phyloP scores from a whole-genome alignment of 23 red algal species.

The Gracilariopsis chorda region DNA sequence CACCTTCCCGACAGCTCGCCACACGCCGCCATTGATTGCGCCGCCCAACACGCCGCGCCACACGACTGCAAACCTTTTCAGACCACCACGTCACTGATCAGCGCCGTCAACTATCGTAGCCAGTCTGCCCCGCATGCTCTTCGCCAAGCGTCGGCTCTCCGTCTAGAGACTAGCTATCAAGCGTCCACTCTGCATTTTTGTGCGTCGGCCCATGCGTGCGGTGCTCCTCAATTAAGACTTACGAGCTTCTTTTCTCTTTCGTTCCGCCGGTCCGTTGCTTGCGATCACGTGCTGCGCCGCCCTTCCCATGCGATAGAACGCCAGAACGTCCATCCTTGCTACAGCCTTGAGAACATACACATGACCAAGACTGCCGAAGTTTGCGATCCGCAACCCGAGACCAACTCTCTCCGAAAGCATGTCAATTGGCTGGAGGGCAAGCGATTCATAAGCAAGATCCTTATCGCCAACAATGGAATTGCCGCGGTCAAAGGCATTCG shows the following conservation, averaged over 20 bases:
- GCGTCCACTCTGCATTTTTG: not conserved
- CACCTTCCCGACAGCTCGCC: conserved; percentile 19
- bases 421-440: conserved; percentile 38
- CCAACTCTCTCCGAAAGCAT: too few relatives aligned
- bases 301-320: not conserved
- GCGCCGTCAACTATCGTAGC: too few relatives aligned
- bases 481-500: conserved; percentile 92
- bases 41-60: too few relatives aligned
- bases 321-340: not conserved
- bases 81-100: too few relatives aligned
- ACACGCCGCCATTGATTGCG: not conserved
- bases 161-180: not conserved
- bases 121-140: not conserved
- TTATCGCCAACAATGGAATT: conserved; percentile 94
- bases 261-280: not conserved
- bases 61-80: not conserved
- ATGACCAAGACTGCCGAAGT: too few relatives aligned
- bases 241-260: not conserved
- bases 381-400: too few relatives aligned
- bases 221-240: not conserved
- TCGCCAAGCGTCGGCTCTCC: not conserved
- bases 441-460: conserved; percentile 41
- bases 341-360: not conserved
- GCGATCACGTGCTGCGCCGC: not conserved
- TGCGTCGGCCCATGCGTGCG: not conserved